Base-by-base conservation (phyloP, 371 early-diverging fungal genomes). In the Mucor indicus region DNA sequence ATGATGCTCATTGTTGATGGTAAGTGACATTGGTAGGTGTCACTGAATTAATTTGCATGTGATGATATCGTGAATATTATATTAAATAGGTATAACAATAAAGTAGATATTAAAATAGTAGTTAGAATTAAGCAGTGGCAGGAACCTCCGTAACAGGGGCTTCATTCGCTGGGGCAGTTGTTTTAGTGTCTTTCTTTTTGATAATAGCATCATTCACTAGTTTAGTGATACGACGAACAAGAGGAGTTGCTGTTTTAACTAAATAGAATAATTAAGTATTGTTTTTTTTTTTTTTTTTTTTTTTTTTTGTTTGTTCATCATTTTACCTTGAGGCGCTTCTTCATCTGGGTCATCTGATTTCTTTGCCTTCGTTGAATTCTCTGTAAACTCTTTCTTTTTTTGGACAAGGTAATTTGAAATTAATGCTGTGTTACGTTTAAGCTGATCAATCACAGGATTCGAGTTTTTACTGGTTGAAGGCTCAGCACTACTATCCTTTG, bases 221-320 rank as follows among this genome's bases (percentile, higher is more conserved):
- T 13, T 44, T 25, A 19, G 53, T 53, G 4, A 53, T 38, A 19
- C 46, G 53, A 20, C 53, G 53, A 17, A 38, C 39, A 21, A 53
- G 39, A 23, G 53, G 53, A 23, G 48, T 39, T 12, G 37, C 12
- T n/a, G 6, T 35, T n/a, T 35, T n/a, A n/a, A 11, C 35, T 6
- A 16, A 11, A 35, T 35, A 11, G n/a, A 35, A 35, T 35, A 7
- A 27, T 5, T 27, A 27, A 12, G 8, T 8, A 12, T 12, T 30
- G 30, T 8, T 30, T 30, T 8, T 8, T 30, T 30, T 30, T 8
- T 30, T 8, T 30, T 8, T 12, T 30, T 8, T 6, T 8, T 30
- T 8, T 8, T 30, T 8, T 30, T 12, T 8, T 30, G 12, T n/a
- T n/a, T n/a, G n/a, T n/a, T 35, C n/a, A 5, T n/a, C n/a, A 35